Conservation (phyloP, 129 eudicot species). For the Artemisia annua region DNA sequence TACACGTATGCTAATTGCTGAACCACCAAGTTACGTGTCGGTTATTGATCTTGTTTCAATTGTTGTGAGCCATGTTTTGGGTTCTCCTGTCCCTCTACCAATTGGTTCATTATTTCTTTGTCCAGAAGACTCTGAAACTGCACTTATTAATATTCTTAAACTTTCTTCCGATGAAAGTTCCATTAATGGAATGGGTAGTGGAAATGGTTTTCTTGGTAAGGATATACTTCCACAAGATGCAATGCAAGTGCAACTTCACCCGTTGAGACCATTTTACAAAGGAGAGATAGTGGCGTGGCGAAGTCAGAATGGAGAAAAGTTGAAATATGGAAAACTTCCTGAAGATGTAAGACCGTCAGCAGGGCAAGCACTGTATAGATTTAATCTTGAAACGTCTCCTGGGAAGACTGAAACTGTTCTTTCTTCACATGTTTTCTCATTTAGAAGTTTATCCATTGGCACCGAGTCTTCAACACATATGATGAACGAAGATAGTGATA, state of each 20-base stretch:
- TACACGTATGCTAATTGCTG: slow-evolving; percentile 62
- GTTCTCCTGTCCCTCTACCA: slow-evolving; percentile 72
- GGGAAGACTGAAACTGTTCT: slow-evolving; percentile 72
- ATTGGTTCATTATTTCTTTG: slow-evolving; percentile 68
- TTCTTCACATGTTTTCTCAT: slow-evolving; percentile 92
- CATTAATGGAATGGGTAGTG: slow-evolving; percentile 39
- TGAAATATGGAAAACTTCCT: slow-evolving; percentile 92
- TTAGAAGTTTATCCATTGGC: slow-evolving; percentile 61
- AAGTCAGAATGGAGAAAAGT: slow-evolving; percentile 81
- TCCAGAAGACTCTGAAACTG: slow-evolving; percentile 66
- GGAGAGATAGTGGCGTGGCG: slow-evolving; percentile 99
- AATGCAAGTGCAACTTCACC: slow-evolving; percentile 84
- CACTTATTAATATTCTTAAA: slow-evolving; percentile 63
- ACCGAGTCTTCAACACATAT: slow-evolving; percentile 50
- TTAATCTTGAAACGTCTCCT: slow-evolving; percentile 63
- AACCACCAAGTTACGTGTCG: slow-evolving; percentile 80
- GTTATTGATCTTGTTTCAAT: slow-evolving; percentile 64
- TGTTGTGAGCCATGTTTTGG: slow-evolving; percentile 77
- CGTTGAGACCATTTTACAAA: slow-evolving; percentile 87
- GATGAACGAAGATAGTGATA: slow-evolving; percentile 32
- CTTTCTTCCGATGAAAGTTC: slow-evolving; percentile 55
- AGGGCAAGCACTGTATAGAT: slow-evolving; percentile 94
- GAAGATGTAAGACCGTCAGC: slow-evolving; percentile 90
- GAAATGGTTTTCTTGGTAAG: slow-evolving; percentile 57
- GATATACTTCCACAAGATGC: slow-evolving; percentile 97